Evolutionary conservation across 208 protist genomes (phyloP), one percentile per base, ranked within the genome.

Genomic region (Sergeia podlipaevii): DNA sequence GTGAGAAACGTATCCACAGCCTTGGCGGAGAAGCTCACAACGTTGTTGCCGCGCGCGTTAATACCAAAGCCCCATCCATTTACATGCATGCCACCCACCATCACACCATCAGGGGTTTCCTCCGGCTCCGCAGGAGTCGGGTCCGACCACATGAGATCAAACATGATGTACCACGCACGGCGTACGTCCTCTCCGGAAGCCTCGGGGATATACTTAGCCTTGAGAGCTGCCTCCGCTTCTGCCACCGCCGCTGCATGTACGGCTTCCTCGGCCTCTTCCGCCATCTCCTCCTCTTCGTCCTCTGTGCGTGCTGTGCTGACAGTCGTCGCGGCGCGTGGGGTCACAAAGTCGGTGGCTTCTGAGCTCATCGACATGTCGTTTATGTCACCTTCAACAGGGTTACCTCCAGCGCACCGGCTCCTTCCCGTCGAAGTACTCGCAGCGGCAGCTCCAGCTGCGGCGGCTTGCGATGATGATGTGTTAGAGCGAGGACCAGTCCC

Each of bases 101-200:
- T n/a, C 11, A 8, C 3, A 56, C 37, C 7, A n/a, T 23, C 8
- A 52, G 7, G 17, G 56, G 37, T 4, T n/a, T n/a, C n/a, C n/a
- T 52, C 55, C 20, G 50, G 46, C 39, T 90, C 85, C 24, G 38
- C 56, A 33, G 59, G 44, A 0, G 77, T 85, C 10, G 85, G 81
- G 53, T 93, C 85, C n/a, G 77, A 87, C 85, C 85, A 93, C 20
- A 90, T 59, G 11, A 93, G 60, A 43, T 93, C 85, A 45, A 77
- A 86, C 42, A 65, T 71, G 13, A 69, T 67, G 61, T 70, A 74
- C 80, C 78, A 91, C 20, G 64, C 64, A 36, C 67, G 71, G 29
- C 73, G 71, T 30, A 86, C 46, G 17, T 67, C 45, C 10, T 61
- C 81, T 20, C 80, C 59, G 15, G 55, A 50, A n/a, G n/a, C n/a